Percentiles rank a stretch among this genome's conserved stretches.
These are phyloP conservation scores for Phialocephala sp. DNA, from an alignment of 2,329 filamentous ascomycete genomes.

Conservation along the genomic window DNA sequence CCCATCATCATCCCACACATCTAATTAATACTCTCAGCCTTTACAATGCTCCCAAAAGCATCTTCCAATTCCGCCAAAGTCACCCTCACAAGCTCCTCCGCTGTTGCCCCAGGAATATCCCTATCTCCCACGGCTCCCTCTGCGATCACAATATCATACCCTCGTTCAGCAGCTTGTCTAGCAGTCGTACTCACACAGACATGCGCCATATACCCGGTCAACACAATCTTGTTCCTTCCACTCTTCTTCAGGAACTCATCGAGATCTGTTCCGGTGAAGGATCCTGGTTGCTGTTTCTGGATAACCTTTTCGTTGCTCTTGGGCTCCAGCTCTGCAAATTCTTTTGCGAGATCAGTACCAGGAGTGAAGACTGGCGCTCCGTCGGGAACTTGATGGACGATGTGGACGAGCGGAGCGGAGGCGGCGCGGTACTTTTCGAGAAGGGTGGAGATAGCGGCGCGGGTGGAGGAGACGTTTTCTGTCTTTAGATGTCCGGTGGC, in stretches of 20 bases:
- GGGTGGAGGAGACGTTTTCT: conserved; percentile 56
- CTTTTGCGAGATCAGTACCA: conserved; percentile 61
- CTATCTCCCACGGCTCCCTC: conserved; percentile 69
- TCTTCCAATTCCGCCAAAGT: conserved; percentile 65
- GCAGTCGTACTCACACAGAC: conserved; percentile 69
- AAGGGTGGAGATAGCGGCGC: conserved; percentile 61
- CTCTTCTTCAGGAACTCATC: conserved; percentile 57
- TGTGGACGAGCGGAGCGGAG: conserved; percentile 60
- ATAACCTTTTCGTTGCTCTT: conserved; percentile 60
- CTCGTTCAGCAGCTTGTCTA: conserved; percentile 62
- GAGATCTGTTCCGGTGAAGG: conserved; percentile 66
- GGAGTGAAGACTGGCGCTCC: conserved; percentile 72
- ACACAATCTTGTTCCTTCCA: conserved; percentile 63
- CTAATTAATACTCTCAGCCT: conserved; percentile 40
- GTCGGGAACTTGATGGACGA: conserved; percentile 63
- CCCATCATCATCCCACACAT: background rate
- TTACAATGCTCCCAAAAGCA: conserved; percentile 65
- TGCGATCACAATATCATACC: conserved; percentile 67
- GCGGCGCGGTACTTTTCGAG: conserved; percentile 64
- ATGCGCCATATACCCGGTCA: conserved; percentile 68
- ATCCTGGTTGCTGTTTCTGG: conserved; percentile 61
- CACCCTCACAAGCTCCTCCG: conserved; percentile 56
- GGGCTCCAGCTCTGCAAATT: conserved; percentile 64
- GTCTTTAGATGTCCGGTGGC: conserved; percentile 62
- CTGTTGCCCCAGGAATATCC: conserved; percentile 64